Conservation (phyloP, 2,329 filamentous ascomycete species). For the Aspergillus amoenus region DNA sequence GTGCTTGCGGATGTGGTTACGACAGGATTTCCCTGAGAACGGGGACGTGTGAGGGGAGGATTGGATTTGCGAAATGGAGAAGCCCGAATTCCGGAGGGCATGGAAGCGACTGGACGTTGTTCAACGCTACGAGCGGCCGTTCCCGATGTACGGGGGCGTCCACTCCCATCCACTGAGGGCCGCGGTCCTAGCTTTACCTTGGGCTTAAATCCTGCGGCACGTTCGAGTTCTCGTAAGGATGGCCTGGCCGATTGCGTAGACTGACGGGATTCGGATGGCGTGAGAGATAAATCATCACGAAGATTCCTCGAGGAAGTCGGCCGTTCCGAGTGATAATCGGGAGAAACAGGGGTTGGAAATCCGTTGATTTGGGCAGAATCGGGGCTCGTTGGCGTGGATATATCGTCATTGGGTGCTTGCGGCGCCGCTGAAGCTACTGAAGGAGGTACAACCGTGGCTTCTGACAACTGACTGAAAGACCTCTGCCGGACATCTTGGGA, state of each 20-base stretch:
- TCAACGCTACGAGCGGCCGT: conserved; percentile 45
- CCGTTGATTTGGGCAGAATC: conserved; percentile 13
- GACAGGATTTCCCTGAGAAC: conserved; percentile 43
- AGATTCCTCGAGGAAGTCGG: conserved; percentile 18
- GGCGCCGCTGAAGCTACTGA: conserved; percentile 18
- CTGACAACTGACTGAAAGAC: conserved; percentile 33
- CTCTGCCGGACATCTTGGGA: conserved; percentile 21
- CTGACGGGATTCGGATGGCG: conserved; percentile 36
- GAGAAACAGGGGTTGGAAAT: conserved; percentile 12
- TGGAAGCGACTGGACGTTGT: conserved; percentile 70
- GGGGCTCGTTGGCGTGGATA: conserved; percentile 11
- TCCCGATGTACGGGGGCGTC: conserved; percentile 61
- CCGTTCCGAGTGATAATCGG: conserved; percentile 22
- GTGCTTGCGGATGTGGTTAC: conserved; percentile 30
- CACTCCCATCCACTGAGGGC: conserved; percentile 65
- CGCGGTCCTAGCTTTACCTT: conserved; percentile 89
- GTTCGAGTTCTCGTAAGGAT: conserved; percentile 46
- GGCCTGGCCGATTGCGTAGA: conserved; percentile 45
- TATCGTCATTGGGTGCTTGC: conserved; percentile 18
- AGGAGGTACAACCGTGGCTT: conserved; percentile 36
- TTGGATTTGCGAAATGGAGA: conserved; percentile 53
- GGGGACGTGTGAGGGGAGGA: conserved; percentile 42
- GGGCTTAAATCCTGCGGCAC: conserved; percentile 40
- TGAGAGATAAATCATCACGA: conserved; percentile 37
- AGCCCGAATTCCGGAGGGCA: conserved; percentile 77